Evolutionary conservation across 768 basidiomycete genomes (phyloP).

Genomic region (Russula vinacea): DNA sequence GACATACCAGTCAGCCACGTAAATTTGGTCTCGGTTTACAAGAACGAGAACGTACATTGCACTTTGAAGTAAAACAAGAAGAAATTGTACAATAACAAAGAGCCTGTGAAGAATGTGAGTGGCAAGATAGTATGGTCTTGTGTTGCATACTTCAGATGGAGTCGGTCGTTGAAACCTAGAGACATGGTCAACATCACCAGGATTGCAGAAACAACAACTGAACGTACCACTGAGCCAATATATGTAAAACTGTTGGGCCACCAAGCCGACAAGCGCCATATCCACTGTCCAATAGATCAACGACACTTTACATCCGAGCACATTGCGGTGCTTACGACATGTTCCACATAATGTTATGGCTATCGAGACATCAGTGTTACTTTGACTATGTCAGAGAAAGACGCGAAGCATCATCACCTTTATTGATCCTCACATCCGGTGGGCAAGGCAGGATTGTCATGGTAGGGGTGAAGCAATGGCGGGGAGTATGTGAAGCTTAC

Average conservation of each 20-base stretch:
- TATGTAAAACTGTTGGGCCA: neutral
- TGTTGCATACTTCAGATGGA: neutral
- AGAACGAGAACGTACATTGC: neutral
- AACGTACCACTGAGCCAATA: neutral
- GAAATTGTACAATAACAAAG: conserved; percentile 1
- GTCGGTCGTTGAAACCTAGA: conserved; percentile 1
- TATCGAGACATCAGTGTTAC: neutral
- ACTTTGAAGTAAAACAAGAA: conserved; percentile 1
- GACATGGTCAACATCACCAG: neutral
- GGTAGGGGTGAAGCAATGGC: neutral
- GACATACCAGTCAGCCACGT: neutral
- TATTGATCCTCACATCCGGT: too few relatives aligned
- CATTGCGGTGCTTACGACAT: neutral
- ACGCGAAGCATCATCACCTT: neutral
- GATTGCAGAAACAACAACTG: neutral
- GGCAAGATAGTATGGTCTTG: neutral
- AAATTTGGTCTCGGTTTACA: too few relatives aligned
- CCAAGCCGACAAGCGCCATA: neutral
- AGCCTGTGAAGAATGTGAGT: neutral
- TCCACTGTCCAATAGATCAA: conserved; percentile 5
- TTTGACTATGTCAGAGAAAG: neutral
- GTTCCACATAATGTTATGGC: neutral
- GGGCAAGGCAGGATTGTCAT: neutral
- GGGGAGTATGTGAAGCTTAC: neutral
- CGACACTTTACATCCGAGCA: too few relatives aligned